Base-by-base conservation (phyloP, 2,329 filamentous ascomycete species). In the Aspergillus hiratsukae region DNA sequence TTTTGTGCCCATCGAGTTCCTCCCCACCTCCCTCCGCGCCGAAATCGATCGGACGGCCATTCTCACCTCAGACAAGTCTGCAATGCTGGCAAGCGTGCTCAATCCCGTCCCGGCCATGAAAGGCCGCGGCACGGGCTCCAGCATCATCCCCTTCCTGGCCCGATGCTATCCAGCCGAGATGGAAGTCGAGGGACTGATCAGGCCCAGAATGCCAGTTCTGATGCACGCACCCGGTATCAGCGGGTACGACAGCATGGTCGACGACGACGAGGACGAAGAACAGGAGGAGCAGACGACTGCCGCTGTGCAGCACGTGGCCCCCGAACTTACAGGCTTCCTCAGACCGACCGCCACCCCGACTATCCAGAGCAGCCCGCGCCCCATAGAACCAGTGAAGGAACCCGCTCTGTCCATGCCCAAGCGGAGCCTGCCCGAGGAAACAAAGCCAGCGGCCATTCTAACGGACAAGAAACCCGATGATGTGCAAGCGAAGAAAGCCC, bases 31-130 rank as follows among this genome's bases (percentile, higher is more conserved):
- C 1, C 69, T 90, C 21, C 87, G 93, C 52, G 83, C 86, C 10
- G 84, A 90, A 50, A 80, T 96, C 60, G 91, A 97, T 67, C 88
- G 89, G 61, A 90, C 89, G 2, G 88, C 90, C 21, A 87, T 96
- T 55, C 76, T 96, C 23, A 83, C 80, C 4, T 80, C 81, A 57
- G 81, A 87, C 70, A 86, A 85, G 67, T 79, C 86, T 31, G 87
- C 89, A 45, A 89, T 97, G 82, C 68, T 94, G 10, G 85, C 91
- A 5, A 93, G 90, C 70, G 86, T 95, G 11, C 77, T 97, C 57
- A 91, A 94, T 71, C 90, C 91, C 0, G 84, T 86, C 72, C 76
- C 85, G 60, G 78, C 86, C 66, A 78, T 83, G 66, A 81, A 86
- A 68, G 83, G 87, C 45, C 79, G 84, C 61, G 77, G 76, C 41